phyloP scores from a whole-genome alignment of 2,329 filamentous ascomycete genomes.

The Aspergillus tubingensis region DNA sequence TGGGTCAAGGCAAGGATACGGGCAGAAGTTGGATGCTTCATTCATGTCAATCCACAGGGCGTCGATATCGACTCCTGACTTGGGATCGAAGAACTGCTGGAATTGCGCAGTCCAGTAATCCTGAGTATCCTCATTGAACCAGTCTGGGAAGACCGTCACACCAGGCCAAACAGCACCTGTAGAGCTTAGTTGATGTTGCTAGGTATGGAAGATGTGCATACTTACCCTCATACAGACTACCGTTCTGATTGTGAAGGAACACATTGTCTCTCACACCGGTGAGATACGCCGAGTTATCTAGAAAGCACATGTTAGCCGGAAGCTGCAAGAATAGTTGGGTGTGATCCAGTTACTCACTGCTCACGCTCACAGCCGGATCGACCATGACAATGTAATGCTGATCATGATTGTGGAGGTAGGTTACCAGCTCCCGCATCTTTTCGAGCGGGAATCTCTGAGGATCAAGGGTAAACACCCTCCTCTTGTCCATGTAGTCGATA shows the following conservation, averaged over 20 bases:
- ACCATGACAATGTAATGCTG: constrained; percentile 79
- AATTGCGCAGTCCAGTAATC: constrained; percentile 73
- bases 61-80: constrained; percentile 71
- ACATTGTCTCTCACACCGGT: constrained; percentile 60
- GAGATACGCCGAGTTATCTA: constrained; percentile 59
- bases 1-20: constrained; percentile 58
- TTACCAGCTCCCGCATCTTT: constrained; percentile 64
- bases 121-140: constrained; percentile 68
- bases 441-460: constrained; percentile 40
- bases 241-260: constrained; percentile 59
- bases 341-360: constrained; percentile 25
- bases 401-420: constrained; percentile 65
- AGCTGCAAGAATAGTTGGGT: not conserved
- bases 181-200: not conserved
- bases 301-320: constrained; percentile 17
- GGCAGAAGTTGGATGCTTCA: constrained; percentile 57
- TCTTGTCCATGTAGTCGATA: constrained; percentile 45
- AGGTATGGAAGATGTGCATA: not conserved
- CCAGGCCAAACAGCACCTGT: constrained; percentile 76
- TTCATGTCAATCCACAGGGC: constrained; percentile 77
- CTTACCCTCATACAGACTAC: constrained; percentile 52
- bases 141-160: constrained; percentile 71
- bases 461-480: constrained; percentile 44
- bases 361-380: constrained; percentile 55
- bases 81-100: constrained; percentile 61